Conservation (phyloP, 768 basidiomycete species). For the Sistotremastrum suecicum region DNA sequence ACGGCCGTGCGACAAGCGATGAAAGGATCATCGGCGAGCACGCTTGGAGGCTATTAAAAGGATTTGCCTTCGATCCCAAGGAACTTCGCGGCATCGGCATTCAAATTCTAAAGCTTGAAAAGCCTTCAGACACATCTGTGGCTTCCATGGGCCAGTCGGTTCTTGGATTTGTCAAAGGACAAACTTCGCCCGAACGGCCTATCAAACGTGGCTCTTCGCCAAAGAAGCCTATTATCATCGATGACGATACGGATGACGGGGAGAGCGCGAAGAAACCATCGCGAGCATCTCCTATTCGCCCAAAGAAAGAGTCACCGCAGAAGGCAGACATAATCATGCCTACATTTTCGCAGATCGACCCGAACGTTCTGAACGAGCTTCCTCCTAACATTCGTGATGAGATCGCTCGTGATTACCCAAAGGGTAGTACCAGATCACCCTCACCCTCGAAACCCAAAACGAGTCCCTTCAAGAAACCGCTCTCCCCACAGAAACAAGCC, state of each 20-base stretch:
- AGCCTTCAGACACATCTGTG: constrained; percentile 17
- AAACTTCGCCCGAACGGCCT: constrained; percentile 1
- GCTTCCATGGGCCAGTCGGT: constrained; percentile 38
- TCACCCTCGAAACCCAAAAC: not conserved
- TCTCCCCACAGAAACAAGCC: not conserved
- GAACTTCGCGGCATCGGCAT: constrained; percentile 91
- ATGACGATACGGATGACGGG: not conserved
- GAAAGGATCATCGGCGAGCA: constrained; percentile 55
- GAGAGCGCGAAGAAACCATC: not conserved
- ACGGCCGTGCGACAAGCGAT: constrained; percentile 63
- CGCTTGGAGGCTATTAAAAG: constrained; percentile 60
- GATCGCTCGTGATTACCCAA: constrained; percentile 43
- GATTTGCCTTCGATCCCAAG: constrained; percentile 63
- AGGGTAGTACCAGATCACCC: not conserved
- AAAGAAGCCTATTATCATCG: not conserved
- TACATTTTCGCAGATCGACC: constrained; percentile 65
- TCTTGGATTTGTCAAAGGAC: constrained; percentile 38
- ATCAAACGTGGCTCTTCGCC: not conserved
- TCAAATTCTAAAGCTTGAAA: constrained; percentile 80
- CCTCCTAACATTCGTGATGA: constrained; percentile 58
- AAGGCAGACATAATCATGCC: constrained; percentile 25
- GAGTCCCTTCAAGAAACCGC: not conserved
- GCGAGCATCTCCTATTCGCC: no score
- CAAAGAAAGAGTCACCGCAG: not conserved
- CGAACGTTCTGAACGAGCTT: constrained; percentile 52